Evolutionary conservation across 2,329 filamentous ascomycete species (phyloP).

Genomic region (Clonostachys solani): DNA sequence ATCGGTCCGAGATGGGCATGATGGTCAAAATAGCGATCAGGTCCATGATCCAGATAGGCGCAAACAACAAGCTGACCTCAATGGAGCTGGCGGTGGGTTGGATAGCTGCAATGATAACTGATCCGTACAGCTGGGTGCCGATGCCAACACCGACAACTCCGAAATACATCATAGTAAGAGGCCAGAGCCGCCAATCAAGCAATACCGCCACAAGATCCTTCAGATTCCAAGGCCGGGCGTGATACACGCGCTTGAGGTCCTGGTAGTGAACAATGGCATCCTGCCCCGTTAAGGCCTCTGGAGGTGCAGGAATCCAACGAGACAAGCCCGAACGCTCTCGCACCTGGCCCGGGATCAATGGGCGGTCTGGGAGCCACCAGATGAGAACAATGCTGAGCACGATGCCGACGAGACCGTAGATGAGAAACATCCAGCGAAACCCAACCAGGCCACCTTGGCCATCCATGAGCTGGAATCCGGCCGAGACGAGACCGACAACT

Average conservation of each 20-base stretch:
- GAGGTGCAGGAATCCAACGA: constrained; percentile 63
- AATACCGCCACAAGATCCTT: constrained; percentile 68
- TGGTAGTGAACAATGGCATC: constrained; percentile 81
- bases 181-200: constrained; percentile 85
- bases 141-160: constrained; percentile 91
- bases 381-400: constrained; percentile 69
- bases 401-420: constrained; percentile 76
- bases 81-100: constrained; percentile 69
- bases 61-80: constrained; percentile 76
- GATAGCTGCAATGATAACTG: constrained; percentile 78
- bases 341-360: constrained; percentile 65
- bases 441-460: constrained; percentile 71
- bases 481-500: constrained; percentile 84
- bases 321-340: constrained; percentile 45
- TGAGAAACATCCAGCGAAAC: constrained; percentile 88
- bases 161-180: constrained; percentile 87
- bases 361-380: constrained; percentile 89
- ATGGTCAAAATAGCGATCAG: constrained; percentile 81
- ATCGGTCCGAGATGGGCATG: constrained; percentile 82
- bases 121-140: constrained; percentile 83
- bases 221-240: constrained; percentile 67
- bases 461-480: constrained; percentile 90
- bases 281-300: constrained; percentile 69
- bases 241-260: constrained; percentile 77
- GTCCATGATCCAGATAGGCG: constrained; percentile 93